phyloP scores from a whole-genome alignment of 2,329 filamentous ascomycete genomes.

The Aspergillus luchuensis region DNA sequence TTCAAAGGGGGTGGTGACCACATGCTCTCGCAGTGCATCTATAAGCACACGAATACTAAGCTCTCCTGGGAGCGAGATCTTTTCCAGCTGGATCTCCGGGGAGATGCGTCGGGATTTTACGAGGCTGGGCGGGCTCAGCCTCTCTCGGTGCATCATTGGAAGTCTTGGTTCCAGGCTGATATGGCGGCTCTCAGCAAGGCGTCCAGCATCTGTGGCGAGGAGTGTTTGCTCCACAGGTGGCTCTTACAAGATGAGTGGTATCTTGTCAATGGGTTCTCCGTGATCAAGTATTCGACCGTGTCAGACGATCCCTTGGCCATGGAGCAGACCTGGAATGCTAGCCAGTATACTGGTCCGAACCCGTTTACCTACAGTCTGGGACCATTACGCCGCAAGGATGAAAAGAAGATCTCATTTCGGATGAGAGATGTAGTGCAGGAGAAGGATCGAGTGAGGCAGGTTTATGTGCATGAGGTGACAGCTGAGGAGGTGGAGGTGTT shows the following conservation, averaged over 20 bases:
- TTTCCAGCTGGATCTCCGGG: slow-evolving; percentile 57
- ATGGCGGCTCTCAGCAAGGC: slow-evolving; percentile 17
- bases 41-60: slow-evolving; percentile 52
- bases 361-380: slow-evolving; percentile 54
- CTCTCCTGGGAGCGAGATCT: slow-evolving; percentile 55
- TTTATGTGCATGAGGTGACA: slow-evolving; percentile 48
- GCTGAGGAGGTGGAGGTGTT: slow-evolving; percentile 20
- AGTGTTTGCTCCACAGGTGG: slow-evolving; percentile 18
- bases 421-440: slow-evolving; percentile 47
- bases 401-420: slow-evolving; percentile 53
- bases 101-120: slow-evolving; percentile 58
- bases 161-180: slow-evolving; percentile 22
- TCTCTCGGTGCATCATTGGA: slow-evolving; percentile 33
- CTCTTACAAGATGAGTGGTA: slow-evolving; percentile 19
- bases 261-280: slow-evolving; percentile 58
- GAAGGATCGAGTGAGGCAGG: slow-evolving; percentile 49
- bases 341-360: slow-evolving; percentile 38
- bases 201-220: slow-evolving; percentile 18
- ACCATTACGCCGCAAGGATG: slow-evolving; percentile 43
- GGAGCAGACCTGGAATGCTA: slow-evolving; percentile 55
- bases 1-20: slow-evolving; percentile 51
- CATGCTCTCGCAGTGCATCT: slow-evolving; percentile 57
- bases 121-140: slow-evolving; percentile 53
- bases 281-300: slow-evolving; percentile 51
- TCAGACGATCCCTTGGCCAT: slow-evolving; percentile 43